Evolutionary conservation across 2,329 filamentous ascomycete species (phyloP), one percentile per base, ranked within the genome.

Genomic region (Microsporum ferrugineum): DNA sequence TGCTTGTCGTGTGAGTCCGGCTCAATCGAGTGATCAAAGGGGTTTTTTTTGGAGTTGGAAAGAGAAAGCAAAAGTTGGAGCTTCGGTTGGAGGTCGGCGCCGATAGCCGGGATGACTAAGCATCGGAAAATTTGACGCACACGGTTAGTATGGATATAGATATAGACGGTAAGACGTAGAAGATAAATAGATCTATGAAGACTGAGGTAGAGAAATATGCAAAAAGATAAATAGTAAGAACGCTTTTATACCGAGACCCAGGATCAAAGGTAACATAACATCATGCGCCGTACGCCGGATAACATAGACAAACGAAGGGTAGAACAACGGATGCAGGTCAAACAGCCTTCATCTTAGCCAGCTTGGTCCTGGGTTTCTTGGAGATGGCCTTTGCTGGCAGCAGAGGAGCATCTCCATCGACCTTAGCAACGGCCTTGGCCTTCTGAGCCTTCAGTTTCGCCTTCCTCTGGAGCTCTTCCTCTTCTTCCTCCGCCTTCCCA

Each of bases 381-480:
- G 27, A 14, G 12, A 10, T 5, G 0, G 33, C 34, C n/a, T 57
- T 27, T 31, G 12, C 12, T n/a, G 12, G 55, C 34, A 33, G 51
- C 34, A 57, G 34, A 33, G 23, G 38, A 39, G 34, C 55, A 53
- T 33, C 43, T 4, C 43, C 38, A 34, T 59, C 38, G 6, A 41
- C 41, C 3, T 47, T n/a, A 6, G 55, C 51, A 38, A 63, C 17
- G 38, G 68, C 76, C 63, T 76, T 74, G 29, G 75, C 72, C 73
- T 81, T 81, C 66, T 79, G 73, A 65, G 77, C 74, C 69, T 76
- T 76, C 61, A 79, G 72, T 70, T 77, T 80, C 66, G 77, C 73
- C 69, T 78, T 80, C 61, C 74, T 68, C 58, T 69, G 66, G 4
- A 68, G 66, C 36, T 67, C 65, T 38, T 68, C 67, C 39, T 76